Evolutionary conservation across 1,284 basidiomycete species (phyloP).

Genomic region (Singerocomus inundabilis): DNA sequence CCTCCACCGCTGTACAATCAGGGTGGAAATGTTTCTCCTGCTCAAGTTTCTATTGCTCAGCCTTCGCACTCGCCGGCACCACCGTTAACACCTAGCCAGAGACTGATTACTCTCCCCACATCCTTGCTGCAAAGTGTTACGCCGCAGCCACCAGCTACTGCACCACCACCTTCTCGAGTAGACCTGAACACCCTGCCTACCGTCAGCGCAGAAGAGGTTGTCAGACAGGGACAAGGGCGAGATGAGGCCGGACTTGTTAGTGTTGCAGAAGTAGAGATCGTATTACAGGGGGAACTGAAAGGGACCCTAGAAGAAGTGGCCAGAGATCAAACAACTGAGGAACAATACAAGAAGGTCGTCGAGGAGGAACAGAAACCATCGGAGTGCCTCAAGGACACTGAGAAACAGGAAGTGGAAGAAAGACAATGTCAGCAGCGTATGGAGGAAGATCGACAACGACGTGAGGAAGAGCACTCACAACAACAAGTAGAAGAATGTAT

Average conservation of each 20-base stretch:
- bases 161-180: neutral
- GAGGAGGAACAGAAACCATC: neutral
- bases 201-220: neutral
- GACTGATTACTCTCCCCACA: neutral
- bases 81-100: constrained; percentile 3
- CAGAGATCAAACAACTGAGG: neutral
- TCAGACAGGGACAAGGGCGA: neutral
- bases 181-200: too few relatives aligned
- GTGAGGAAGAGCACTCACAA: constrained; percentile 12
- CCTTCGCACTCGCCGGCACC: constrained; percentile 1
- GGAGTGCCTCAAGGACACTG: neutral
- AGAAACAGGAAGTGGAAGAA: constrained; percentile 14
- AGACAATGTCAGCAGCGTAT: constrained; percentile 1
- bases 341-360: neutral
- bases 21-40: neutral
- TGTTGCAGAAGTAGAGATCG: neutral
- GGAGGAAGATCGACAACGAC: constrained; percentile 12
- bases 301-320: neutral
- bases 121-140: neutral
- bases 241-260: neutral
- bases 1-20: constrained; percentile 11
- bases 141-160: neutral
- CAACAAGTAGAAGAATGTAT: neutral
- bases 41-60: constrained; percentile 2
- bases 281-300: neutral